These are phyloP conservation scores for Dendrobium chrysotoxum DNA, from an alignment of 106 monocot species.

Conservation along the genomic window DNA sequence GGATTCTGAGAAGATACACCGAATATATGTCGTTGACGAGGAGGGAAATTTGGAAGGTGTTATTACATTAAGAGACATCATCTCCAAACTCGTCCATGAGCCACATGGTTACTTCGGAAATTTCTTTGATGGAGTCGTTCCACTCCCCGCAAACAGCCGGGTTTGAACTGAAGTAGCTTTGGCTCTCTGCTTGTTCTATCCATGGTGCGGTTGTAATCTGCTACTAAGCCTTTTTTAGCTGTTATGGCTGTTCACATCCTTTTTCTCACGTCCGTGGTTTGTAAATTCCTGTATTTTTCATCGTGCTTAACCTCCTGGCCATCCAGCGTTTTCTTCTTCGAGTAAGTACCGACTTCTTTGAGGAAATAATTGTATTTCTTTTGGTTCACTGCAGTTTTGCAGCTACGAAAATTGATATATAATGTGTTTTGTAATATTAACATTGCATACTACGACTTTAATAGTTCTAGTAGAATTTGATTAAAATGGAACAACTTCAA, in stretches of 20 bases:
- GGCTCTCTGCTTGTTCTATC: not conserved
- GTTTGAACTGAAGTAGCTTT: slow-evolving; percentile 30
- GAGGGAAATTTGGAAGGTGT: slow-evolving; percentile 66
- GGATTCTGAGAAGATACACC: slow-evolving; percentile 63
- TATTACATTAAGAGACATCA: slow-evolving; percentile 89
- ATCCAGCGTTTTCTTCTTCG: too few species aligned
- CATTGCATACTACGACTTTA: too few species aligned
- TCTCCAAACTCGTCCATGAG: slow-evolving; percentile 93
- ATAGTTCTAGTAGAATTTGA: too few species aligned
- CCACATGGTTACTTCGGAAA: slow-evolving; percentile 88
- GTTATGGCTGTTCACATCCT: not conserved
- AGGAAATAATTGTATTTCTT: too few species aligned
- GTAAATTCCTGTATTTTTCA: not conserved
- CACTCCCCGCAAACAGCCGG: slow-evolving; percentile 68
- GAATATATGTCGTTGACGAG: slow-evolving; percentile 75
- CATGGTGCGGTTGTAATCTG: not conserved
- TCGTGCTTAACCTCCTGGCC: not conserved
- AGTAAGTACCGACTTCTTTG: too few species aligned
- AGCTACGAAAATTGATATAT: too few species aligned
- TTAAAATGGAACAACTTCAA: too few species aligned
- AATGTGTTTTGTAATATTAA: too few species aligned
- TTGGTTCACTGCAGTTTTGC: too few species aligned
- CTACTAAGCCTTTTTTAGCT: not conserved
- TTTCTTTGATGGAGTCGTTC: slow-evolving; percentile 93
- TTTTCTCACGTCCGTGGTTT: not conserved